Percentiles rank a stretch among this genome's conserved stretches.
phyloP scores from a whole-genome alignment of 495 filamentous ascomycete genomes.

The Penicillium cosmopolitanum region DNA sequence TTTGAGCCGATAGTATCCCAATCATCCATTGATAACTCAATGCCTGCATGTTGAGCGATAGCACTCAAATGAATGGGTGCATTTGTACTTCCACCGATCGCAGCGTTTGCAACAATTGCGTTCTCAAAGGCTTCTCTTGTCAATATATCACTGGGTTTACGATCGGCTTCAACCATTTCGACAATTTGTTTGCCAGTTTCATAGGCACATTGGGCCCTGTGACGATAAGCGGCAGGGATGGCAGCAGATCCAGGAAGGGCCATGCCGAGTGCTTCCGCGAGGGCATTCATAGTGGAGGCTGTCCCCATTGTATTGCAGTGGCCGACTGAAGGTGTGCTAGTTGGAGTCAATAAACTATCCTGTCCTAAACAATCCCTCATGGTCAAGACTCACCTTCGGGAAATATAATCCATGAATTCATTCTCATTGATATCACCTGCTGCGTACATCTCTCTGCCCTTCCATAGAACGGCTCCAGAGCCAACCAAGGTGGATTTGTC shows the following conservation, averaged over 20 bases:
- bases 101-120: slow-evolving; percentile 55
- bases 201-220: slow-evolving; percentile 57
- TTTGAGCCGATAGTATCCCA: slow-evolving; percentile 55
- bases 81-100: slow-evolving; percentile 60
- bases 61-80: slow-evolving; percentile 60
- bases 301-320: slow-evolving; percentile 64
- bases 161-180: slow-evolving; percentile 56
- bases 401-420: slow-evolving; percentile 53
- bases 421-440: slow-evolving; percentile 54
- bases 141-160: slow-evolving; percentile 60
- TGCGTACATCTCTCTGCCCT: slow-evolving; percentile 55
- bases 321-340: slow-evolving; percentile 53
- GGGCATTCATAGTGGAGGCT: slow-evolving; percentile 61
- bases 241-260: slow-evolving; percentile 57
- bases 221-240: slow-evolving; percentile 57
- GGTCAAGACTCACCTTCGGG: slow-evolving; percentile 42
- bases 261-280: slow-evolving; percentile 60
- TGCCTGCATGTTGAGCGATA: slow-evolving; percentile 57
- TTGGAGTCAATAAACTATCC: slow-evolving; percentile 13
- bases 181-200: slow-evolving; percentile 56
- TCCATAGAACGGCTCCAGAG: slow-evolving; percentile 54
- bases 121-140: slow-evolving; percentile 60
- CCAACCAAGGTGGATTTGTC: slow-evolving; percentile 46
- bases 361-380: background rate
- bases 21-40: slow-evolving; percentile 54